Conservation (phyloP, 164 flowering plant species). For the Sextonia rubra region DNA sequence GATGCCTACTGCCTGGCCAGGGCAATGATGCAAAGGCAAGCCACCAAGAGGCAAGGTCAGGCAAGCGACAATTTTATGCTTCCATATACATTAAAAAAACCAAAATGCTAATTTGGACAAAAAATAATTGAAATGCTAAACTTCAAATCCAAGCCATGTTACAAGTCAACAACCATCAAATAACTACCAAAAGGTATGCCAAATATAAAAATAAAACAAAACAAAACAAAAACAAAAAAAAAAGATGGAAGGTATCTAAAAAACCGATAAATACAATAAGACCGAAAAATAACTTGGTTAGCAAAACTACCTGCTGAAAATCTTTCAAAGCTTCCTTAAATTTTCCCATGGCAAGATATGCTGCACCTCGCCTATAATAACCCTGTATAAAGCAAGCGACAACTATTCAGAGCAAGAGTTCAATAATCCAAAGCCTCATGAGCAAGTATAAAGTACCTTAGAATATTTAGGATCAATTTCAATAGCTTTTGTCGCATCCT, state of each 20-base stretch:
- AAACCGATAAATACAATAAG: background rate
- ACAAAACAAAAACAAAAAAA: background rate
- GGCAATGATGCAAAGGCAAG: background rate
- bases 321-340: constrained; percentile 97
- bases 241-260: background rate
- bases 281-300: background rate
- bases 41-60: background rate
- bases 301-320: constrained; percentile 72
- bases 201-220: background rate
- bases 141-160: background rate
- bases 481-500: constrained; percentile 89
- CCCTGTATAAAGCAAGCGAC: constrained; percentile 45
- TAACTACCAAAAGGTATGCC: background rate
- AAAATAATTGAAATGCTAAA: background rate
- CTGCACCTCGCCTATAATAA: constrained; percentile 93
- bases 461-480: constrained; percentile 89
- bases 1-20: no score
- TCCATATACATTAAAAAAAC: background rate
- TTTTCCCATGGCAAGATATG: constrained; percentile 96
- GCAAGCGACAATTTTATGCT: background rate
- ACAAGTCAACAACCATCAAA: background rate
- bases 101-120: no score
- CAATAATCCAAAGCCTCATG: background rate
- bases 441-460: constrained; percentile 36
- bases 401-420: constrained; percentile 19